Evolutionary conservation across 495 filamentous ascomycete genomes (phyloP), one percentile per base, ranked within the genome.

Genomic region (Tuber melanosporum): DNA sequence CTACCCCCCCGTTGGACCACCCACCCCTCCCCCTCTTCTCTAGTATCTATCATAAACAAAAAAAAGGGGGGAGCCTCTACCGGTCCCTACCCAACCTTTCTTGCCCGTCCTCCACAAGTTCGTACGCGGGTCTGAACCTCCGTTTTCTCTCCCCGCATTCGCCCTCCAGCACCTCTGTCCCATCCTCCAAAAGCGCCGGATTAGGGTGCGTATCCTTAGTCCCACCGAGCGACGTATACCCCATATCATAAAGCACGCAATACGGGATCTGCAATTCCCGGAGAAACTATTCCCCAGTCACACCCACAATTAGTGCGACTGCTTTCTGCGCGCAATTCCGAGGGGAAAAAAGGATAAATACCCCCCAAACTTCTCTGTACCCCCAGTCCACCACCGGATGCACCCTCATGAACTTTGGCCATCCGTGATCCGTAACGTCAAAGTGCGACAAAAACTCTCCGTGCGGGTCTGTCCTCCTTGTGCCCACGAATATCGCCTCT

Each of bases 351-450:
- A 66, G 71, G 74, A 70, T 52, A 90, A 91, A 85, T 78, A 91
- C 91, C 8, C 91, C 88, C 96, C 95, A 97, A 75, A 99, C 94
- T 84, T 98, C 95, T 22, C 89, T 90, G 85, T 97, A 99, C 84
- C 95, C 92, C 96, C 95, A 98, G 82, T 98, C 95, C 82, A 99
- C 93, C 14, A 99, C 92, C 0, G 95, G 95, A 86, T 98, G 94
- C 62, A 97, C 87, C 70, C 95, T 88, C 90, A 98, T 94, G 82
- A 99, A 97, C 74, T 87, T 85, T 41, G 95, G 96, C 95, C 95
- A 99, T 5, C 91, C 95, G 43, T 87, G 84, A 86, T 99, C 95
- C 7, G 95, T 99, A 73, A 85, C 87, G 82, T 96, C 91, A 82
- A 98, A 98, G 83, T 91, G 89, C 12, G 87, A 91, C 80, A 99